Conservation (phyloP, 2,329 filamentous ascomycete species). For the Leptographium lundbergii region DNA sequence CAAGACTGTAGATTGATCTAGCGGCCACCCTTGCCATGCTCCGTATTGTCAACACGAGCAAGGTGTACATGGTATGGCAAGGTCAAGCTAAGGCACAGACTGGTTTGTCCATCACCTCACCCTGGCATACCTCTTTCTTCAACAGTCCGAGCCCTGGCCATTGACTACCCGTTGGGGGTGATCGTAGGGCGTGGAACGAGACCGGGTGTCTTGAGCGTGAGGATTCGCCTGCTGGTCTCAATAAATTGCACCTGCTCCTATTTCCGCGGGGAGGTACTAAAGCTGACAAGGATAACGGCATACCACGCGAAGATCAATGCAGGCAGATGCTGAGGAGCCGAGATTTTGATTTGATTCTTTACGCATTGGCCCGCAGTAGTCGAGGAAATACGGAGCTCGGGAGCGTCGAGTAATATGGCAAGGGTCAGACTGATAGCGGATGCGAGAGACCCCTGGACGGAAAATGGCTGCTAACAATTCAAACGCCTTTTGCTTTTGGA, state of each 20-base stretch:
- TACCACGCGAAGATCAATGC: constrained; percentile 9
- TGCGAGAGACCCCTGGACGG: background rate
- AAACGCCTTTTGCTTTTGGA: background rate
- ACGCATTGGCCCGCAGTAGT: background rate
- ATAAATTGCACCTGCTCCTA: background rate
- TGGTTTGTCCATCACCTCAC: background rate
- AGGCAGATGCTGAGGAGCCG: constrained; percentile 9
- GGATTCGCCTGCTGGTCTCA: background rate
- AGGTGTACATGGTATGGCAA: background rate
- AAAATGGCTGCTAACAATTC: background rate
- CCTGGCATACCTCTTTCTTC: background rate
- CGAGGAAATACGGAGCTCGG: background rate
- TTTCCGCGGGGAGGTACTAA: background rate
- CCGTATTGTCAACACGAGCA: background rate
- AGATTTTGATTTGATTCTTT: constrained; percentile 2
- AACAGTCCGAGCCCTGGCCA: background rate
- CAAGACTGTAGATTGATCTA: background rate
- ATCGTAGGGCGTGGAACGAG: no score
- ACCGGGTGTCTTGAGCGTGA: no score
- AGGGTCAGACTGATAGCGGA: background rate
- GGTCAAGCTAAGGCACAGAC: background rate
- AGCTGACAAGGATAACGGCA: constrained; percentile 8
- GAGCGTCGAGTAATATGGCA: background rate
- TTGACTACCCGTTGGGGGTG: background rate
- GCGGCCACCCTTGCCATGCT: background rate